These are phyloP conservation scores for Setaria viridis DNA, from an alignment of 202 grass and related monocot species.

Conservation along the genomic window DNA sequence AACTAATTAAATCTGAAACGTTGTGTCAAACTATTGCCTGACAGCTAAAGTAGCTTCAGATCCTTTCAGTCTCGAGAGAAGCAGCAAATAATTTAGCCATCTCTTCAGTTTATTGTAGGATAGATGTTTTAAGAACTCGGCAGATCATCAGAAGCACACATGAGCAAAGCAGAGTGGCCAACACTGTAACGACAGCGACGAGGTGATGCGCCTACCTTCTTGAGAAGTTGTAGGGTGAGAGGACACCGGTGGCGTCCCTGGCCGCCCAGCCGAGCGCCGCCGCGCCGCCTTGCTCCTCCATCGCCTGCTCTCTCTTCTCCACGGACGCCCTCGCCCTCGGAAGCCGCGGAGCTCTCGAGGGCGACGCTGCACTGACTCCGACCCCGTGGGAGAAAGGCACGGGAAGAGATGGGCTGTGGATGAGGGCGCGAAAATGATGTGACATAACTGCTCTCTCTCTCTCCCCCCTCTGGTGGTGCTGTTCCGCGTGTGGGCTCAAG, in stretches of 20 bases:
- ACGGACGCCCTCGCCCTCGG: not conserved
- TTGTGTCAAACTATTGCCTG: not conserved
- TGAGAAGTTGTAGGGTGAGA: constrained; percentile 22
- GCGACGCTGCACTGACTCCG: not conserved
- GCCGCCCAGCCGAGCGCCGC: constrained; percentile 32
- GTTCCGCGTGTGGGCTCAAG: not conserved
- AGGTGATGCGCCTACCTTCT: not conserved
- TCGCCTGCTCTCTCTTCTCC: not conserved
- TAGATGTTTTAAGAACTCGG: not conserved
- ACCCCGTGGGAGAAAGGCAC: not conserved
- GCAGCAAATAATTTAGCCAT: not conserved
- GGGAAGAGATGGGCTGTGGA: not conserved
- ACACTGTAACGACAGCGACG: not conserved
- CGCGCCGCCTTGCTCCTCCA: not conserved
- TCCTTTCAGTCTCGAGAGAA: not conserved
- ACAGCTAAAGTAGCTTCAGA: not conserved
- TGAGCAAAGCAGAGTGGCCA: constrained; percentile 1
- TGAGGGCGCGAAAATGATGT: constrained; percentile 3
- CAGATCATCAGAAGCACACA: not conserved
- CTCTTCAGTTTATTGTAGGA: not conserved
- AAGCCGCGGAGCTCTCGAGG: constrained; percentile 1
- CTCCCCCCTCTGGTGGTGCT: not conserved
- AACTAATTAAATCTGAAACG: not conserved
- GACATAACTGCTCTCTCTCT: constrained; percentile 16
- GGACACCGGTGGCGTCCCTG: constrained; percentile 19